Evolutionary conservation across 2,329 filamentous ascomycete species (phyloP).

Genomic region (Xylariaceae sp.): DNA sequence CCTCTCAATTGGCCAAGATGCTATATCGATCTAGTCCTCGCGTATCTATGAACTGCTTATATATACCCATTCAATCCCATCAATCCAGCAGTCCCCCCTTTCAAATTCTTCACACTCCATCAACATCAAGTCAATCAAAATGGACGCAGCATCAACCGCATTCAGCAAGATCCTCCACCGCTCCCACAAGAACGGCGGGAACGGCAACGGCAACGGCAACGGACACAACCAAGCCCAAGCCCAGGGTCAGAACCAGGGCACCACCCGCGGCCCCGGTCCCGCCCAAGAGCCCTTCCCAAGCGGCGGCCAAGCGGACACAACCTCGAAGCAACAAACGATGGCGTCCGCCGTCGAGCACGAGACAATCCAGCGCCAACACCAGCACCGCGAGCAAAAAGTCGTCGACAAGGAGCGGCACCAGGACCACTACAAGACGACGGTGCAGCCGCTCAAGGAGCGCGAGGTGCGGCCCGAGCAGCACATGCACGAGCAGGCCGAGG

Average conservation of each 20-base stretch:
- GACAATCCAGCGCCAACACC: conserved; percentile 11
- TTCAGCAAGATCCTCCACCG: conserved; percentile 11
- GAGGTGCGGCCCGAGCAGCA: conserved; percentile 13
- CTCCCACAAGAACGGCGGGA: neutral
- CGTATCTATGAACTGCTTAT: neutral
- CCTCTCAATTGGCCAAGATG: too few species aligned
- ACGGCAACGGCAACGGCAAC: neutral
- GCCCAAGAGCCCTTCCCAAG: neutral
- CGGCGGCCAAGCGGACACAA: neutral
- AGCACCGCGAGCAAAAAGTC: conserved; percentile 14
- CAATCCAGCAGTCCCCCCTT: neutral
- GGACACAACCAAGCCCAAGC: neutral
- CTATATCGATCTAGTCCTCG: too few species aligned
- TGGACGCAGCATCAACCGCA: conserved; percentile 16
- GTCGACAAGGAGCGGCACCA: conserved; percentile 16
- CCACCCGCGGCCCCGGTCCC: neutral
- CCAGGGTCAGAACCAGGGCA: neutral
- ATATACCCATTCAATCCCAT: neutral
- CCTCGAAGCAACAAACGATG: conserved; percentile 1
- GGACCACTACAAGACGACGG: conserved; percentile 18
- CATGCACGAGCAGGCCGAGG: conserved; percentile 7
- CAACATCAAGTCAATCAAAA: neutral
- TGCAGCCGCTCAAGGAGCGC: conserved; percentile 17
- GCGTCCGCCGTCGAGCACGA: conserved; percentile 16
- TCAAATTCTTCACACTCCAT: neutral